These are phyloP conservation scores for Cercospora sesami DNA, from an alignment of 2,329 filamentous ascomycete species.

Conservation along the genomic window DNA sequence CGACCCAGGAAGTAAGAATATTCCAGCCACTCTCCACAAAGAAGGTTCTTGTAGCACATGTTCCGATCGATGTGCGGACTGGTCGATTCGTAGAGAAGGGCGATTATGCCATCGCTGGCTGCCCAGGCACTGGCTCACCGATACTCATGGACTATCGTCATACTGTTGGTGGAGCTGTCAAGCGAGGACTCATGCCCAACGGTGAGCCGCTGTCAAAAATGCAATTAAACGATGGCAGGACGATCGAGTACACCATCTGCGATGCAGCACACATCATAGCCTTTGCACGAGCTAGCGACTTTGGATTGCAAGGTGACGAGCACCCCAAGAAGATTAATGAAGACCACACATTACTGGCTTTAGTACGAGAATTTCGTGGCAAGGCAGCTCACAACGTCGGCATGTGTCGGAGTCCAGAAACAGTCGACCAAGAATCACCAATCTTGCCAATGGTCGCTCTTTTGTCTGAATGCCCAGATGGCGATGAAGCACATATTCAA, in stretches of 20 bases:
- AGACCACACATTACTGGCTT: constrained; percentile 14
- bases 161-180: constrained; percentile 22
- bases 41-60: constrained; percentile 24
- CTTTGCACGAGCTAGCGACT: constrained; percentile 20
- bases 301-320: constrained; percentile 21
- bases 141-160: constrained; percentile 27
- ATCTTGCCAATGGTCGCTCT: constrained; percentile 26
- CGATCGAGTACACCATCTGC: constrained; percentile 22
- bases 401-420: constrained; percentile 21
- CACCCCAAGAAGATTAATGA: constrained; percentile 22
- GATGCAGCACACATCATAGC: constrained; percentile 26
- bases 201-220: constrained; percentile 17
- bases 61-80: constrained; percentile 18
- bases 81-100: constrained; percentile 21
- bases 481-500: constrained; percentile 21
- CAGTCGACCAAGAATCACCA: constrained; percentile 22
- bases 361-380: constrained; percentile 20
- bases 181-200: constrained; percentile 22
- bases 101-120: constrained; percentile 23
- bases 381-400: constrained; percentile 21
- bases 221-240: constrained; percentile 12
- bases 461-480: constrained; percentile 13
- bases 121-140: constrained; percentile 23
- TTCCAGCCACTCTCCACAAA: constrained; percentile 23
- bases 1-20: constrained; percentile 25